Evolutionary conservation across 495 filamentous ascomycete species (phyloP).

Genomic region (Hypoxylon subgilvum): DNA sequence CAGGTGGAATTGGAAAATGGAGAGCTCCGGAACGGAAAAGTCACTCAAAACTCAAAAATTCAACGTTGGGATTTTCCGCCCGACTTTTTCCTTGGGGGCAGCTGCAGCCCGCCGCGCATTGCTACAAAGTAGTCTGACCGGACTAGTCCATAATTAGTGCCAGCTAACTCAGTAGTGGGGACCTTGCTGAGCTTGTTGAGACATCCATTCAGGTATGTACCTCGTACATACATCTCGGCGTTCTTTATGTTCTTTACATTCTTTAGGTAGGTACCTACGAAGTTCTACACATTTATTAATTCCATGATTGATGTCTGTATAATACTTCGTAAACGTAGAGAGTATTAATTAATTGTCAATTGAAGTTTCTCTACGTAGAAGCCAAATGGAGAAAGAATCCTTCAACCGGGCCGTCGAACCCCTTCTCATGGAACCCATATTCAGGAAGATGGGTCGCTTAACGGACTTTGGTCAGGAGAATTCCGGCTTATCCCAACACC

Average conservation of each 20-base stretch:
- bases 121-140: no score
- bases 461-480: neutral
- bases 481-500: neutral
- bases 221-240: no score
- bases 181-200: slow-evolving; percentile 28
- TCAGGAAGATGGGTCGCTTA: no score
- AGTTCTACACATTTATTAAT: no score
- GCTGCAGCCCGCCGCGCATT: neutral
- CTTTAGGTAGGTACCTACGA: no score
- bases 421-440: no score
- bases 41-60: slow-evolving; percentile 41
- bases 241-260: no score
- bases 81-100: slow-evolving; percentile 36
- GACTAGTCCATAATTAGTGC: slow-evolving; percentile 20
- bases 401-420: no score
- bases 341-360: neutral
- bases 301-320: no score
- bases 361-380: neutral
- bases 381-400: no score
- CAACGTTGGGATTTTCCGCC: slow-evolving; percentile 40
- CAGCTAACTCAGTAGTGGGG: slow-evolving; percentile 22
- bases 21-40: slow-evolving; percentile 36
- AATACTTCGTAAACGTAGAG: no score
- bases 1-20: slow-evolving; percentile 16
- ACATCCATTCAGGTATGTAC: no score